Evolutionary conservation across 2,329 filamentous ascomycete species (phyloP).

Genomic region (Diplocarpon rosae): DNA sequence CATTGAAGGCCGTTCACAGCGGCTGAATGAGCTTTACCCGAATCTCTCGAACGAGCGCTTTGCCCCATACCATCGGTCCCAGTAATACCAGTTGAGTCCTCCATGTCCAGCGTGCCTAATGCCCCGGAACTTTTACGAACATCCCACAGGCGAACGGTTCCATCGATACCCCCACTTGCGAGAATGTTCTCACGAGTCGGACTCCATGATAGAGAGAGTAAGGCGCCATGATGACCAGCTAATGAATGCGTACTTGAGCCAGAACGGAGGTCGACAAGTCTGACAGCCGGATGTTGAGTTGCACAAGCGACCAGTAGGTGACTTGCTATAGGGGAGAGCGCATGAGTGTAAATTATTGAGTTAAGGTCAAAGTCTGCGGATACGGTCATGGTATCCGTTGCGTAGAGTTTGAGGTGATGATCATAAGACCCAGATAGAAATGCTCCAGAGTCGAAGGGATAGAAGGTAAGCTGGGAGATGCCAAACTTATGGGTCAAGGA

Average conservation of each 20-base stretch:
- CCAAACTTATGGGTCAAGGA: slow-evolving; percentile 50
- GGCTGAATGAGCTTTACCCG: slow-evolving; percentile 61
- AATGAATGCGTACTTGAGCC: slow-evolving; percentile 65
- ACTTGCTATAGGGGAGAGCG: slow-evolving; percentile 60
- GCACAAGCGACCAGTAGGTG: slow-evolving; percentile 78
- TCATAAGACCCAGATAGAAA: slow-evolving; percentile 73
- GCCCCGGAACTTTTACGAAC: slow-evolving; percentile 67
- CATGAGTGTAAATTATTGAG: slow-evolving; percentile 64
- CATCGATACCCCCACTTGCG: slow-evolving; percentile 76
- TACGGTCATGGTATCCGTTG: slow-evolving; percentile 47
- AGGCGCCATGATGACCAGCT: slow-evolving; percentile 54
- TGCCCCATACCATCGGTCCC: slow-evolving; percentile 28
- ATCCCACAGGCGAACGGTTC: slow-evolving; percentile 78
- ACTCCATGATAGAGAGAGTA: slow-evolving; percentile 69
- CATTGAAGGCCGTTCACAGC: slow-evolving; percentile 78
- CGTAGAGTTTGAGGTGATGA: slow-evolving; percentile 65
- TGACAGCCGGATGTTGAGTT: slow-evolving; percentile 73
- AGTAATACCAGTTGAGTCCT: slow-evolving; percentile 64
- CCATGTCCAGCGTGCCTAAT: slow-evolving; percentile 70
- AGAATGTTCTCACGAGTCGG: slow-evolving; percentile 69
- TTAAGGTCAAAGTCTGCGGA: slow-evolving; percentile 59
- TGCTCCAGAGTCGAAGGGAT: slow-evolving; percentile 64
- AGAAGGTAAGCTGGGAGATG: slow-evolving; percentile 67
- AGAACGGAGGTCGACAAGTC: slow-evolving; percentile 77
- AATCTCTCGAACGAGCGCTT: slow-evolving; percentile 33